Evolutionary conservation across 2,329 filamentous ascomycete species (phyloP).

Genomic region (Trichocomaceae sp.): DNA sequence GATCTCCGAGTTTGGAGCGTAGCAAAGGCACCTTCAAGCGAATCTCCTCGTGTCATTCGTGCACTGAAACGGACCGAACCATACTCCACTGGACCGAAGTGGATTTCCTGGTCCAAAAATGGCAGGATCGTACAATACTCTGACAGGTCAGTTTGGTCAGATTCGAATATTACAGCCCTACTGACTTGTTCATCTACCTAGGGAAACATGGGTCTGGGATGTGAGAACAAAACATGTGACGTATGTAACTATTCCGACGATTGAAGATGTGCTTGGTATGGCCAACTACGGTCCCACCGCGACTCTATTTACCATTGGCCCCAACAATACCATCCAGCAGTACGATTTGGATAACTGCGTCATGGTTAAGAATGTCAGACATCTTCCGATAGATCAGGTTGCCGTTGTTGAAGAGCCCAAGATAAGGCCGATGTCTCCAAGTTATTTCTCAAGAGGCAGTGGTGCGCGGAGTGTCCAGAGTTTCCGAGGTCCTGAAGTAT

Average conservation of each 20-base stretch:
- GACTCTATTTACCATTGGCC: constrained; percentile 83
- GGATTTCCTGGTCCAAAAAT: constrained; percentile 98
- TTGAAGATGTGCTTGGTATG: constrained; percentile 72
- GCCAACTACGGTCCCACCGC: constrained; percentile 85
- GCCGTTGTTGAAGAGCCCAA: constrained; percentile 66
- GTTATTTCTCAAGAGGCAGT: constrained; percentile 12
- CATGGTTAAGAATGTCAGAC: constrained; percentile 81
- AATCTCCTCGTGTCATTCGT: constrained; percentile 81
- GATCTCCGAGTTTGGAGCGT: constrained; percentile 96
- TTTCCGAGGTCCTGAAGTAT: constrained; percentile 47
- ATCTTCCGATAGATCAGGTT: constrained; percentile 69
- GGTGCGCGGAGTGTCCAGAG: constrained; percentile 23
- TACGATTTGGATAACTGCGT: constrained; percentile 84
- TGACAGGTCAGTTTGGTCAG: constrained; percentile 62
- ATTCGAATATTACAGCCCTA: neutral
- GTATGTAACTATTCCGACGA: constrained; percentile 78
- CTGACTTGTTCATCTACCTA: constrained; percentile 27
- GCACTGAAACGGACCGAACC: constrained; percentile 71
- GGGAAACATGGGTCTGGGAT: constrained; percentile 92
- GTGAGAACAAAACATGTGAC: constrained; percentile 96
- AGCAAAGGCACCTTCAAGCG: constrained; percentile 65
- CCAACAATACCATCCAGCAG: constrained; percentile 85
- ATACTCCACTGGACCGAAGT: constrained; percentile 69
- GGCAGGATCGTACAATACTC: constrained; percentile 89
- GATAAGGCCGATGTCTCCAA: constrained; percentile 22